Evolutionary conservation across 352 stramenopile species (phyloP).

Genomic region (Pythium brassicae): DNA sequence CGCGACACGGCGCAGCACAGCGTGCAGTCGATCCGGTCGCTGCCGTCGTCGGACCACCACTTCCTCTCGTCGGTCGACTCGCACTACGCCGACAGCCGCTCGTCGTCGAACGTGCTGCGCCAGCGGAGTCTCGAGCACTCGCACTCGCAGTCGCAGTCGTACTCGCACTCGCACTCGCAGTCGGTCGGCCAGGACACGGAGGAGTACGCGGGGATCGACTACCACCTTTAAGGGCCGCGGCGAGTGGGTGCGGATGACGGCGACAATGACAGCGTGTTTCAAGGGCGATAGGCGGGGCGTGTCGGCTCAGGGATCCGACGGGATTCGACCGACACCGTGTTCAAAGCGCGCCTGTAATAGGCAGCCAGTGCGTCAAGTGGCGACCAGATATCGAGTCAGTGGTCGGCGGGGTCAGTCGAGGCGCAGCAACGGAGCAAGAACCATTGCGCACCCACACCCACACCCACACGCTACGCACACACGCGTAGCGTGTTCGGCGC

Average conservation of each 20-base stretch:
- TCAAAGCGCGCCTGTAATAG: too few relatives aligned
- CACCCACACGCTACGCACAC: too few relatives aligned
- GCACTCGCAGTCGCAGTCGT: constrained; percentile 31
- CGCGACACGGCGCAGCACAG: constrained; percentile 46
- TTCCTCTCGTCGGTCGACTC: constrained; percentile 51
- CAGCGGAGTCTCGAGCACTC: constrained; percentile 54
- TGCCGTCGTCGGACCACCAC: constrained; percentile 62
- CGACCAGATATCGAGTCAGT: too few relatives aligned
- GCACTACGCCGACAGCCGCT: constrained; percentile 57
- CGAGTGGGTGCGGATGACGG: not conserved
- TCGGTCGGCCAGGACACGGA: constrained; percentile 75
- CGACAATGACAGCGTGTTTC: not conserved
- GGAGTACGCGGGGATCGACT: constrained; percentile 82
- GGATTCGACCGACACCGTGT: too few relatives aligned
- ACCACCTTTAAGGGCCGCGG: constrained; percentile 56
- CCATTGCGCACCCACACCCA: too few relatives aligned
- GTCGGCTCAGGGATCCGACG: too few relatives aligned
- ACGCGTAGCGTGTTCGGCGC: too few relatives aligned
- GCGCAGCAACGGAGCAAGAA: too few relatives aligned
- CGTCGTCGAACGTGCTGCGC: constrained; percentile 37
- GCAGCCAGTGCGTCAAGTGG: too few relatives aligned
- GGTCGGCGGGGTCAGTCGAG: too few relatives aligned
- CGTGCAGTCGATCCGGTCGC: constrained; percentile 66
- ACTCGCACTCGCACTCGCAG: constrained; percentile 60
- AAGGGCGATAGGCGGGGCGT: not conserved